Conservation (phyloP, 257 asterid genomes). For the Prunella vulgaris region DNA sequence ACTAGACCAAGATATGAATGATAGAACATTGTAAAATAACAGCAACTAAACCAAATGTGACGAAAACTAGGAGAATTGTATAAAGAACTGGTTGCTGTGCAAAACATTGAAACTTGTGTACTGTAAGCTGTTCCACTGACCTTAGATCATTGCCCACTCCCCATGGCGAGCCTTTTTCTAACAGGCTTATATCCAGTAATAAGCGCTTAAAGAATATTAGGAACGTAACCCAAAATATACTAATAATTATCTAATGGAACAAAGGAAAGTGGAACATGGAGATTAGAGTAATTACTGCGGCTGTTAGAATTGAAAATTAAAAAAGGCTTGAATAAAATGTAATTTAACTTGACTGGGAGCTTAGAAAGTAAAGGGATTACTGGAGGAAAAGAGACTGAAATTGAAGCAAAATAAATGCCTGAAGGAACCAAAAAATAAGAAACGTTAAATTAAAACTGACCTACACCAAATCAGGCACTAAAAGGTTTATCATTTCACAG, state of each 20-base stretch:
- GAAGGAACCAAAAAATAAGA: conserved; percentile 42
- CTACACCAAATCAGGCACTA: conserved; percentile 78
- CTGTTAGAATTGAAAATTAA: conserved; percentile 19
- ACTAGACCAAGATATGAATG: background rate
- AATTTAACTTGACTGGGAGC: conserved; percentile 38
- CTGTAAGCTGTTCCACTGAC: conserved; percentile 39
- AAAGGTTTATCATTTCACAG: conserved; percentile 78
- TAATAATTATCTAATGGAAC: conserved; percentile 25
- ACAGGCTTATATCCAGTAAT: conserved; percentile 25
- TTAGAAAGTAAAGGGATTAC: conserved; percentile 35
- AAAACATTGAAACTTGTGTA: conserved; percentile 27
- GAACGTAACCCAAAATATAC: conserved; percentile 17
- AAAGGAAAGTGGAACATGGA: conserved; percentile 29
- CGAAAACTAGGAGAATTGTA: conserved; percentile 10
- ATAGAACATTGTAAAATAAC: conserved; percentile 1
- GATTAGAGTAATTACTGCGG: conserved; percentile 25
- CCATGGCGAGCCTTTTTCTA: conserved; percentile 31
- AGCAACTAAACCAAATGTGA: conserved; percentile 21
- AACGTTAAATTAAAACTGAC: conserved; percentile 80
- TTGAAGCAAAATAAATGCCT: conserved; percentile 41
- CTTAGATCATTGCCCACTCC: conserved; percentile 29
- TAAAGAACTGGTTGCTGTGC: conserved; percentile 16
- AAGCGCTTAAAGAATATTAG: conserved; percentile 28
- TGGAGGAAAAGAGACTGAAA: conserved; percentile 34
- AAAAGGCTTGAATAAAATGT: conserved; percentile 34